phyloP scores from a whole-genome alignment of 768 basidiomycete genomes.

The Suillus fuscotomentosus region DNA sequence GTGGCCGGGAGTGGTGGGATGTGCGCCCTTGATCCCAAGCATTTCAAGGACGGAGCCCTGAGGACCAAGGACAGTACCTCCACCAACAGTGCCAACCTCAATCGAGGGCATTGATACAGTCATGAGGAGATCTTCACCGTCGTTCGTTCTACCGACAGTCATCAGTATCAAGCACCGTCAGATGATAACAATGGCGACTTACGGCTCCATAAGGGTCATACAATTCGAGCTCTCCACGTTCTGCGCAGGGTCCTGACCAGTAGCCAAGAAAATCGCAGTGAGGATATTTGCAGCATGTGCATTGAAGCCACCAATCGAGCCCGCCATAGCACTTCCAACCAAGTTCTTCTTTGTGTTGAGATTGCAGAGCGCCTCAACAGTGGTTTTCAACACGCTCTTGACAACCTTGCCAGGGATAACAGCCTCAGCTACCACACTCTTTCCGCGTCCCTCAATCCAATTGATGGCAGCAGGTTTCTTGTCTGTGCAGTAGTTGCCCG shows the following conservation, averaged over 20 bases:
- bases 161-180: slow-evolving; percentile 6
- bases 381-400: slow-evolving; percentile 91
- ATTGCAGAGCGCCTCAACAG: slow-evolving; percentile 83
- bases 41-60: slow-evolving; percentile 90
- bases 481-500: slow-evolving; percentile 98
- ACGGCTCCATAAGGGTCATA: slow-evolving; percentile 99
- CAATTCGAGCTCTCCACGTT: slow-evolving; percentile 99
- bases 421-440: slow-evolving; percentile 96
- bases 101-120: slow-evolving; percentile 98
- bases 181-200: slow-evolving; percentile 36
- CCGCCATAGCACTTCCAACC: slow-evolving; percentile 97
- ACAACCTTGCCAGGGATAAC: slow-evolving; percentile 88
- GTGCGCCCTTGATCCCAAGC: slow-evolving; percentile 90
- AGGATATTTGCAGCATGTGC: slow-evolving; percentile 98
- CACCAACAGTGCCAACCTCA: slow-evolving; percentile 97
- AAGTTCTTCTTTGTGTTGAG: slow-evolving; percentile 97
- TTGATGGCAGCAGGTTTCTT: slow-evolving; percentile 99
- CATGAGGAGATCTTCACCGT: slow-evolving; percentile 87
- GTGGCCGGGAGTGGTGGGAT: slow-evolving; percentile 80
- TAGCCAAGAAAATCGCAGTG: slow-evolving; percentile 93
- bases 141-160: slow-evolving; percentile 63
- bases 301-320: slow-evolving; percentile 96
- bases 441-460: slow-evolving; percentile 99
- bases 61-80: slow-evolving; percentile 89
- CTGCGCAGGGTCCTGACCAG: slow-evolving; percentile 98